Percentiles rank a stretch among this genome's conserved stretches.
These are phyloP conservation scores for Sanghuangporus sanghuang DNA, from an alignment of 1,284 basidiomycete species.

Conservation along the genomic window DNA sequence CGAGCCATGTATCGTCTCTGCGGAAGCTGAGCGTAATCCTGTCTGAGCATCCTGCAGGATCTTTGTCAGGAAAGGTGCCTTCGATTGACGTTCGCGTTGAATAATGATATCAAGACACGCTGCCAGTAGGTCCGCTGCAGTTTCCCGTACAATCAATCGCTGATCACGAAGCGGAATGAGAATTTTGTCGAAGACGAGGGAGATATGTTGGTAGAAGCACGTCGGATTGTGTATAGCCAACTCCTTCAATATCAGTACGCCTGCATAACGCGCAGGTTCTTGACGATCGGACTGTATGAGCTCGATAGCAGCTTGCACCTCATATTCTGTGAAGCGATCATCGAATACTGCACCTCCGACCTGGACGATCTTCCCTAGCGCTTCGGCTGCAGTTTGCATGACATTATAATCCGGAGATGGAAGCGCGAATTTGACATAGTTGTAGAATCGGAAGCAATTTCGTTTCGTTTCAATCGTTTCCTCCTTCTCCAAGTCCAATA, in stretches of 20 bases:
- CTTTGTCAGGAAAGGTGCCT: conserved; percentile 67
- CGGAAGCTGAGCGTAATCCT: conserved; percentile 76
- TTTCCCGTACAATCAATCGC: conserved; percentile 82
- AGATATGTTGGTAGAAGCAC: conserved; percentile 84
- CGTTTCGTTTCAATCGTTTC: conserved; percentile 72
- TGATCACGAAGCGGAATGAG: conserved; percentile 84
- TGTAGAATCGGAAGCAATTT: conserved; percentile 84
- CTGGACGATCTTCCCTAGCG: conserved; percentile 76
- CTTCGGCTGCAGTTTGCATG: conserved; percentile 86
- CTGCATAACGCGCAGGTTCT: conserved; percentile 76
- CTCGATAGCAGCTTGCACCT: conserved; percentile 78
- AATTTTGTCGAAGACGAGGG: conserved; percentile 86
- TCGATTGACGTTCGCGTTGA: conserved; percentile 60
- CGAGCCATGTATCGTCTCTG: conserved; percentile 91
- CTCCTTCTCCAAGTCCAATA: conserved; percentile 67
- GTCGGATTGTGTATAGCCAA: conserved; percentile 81
- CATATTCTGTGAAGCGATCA: conserved; percentile 83
- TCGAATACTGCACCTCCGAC: conserved; percentile 80
- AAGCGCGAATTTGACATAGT: conserved; percentile 84
- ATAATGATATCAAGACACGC: conserved; percentile 86
- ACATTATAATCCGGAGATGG: conserved; percentile 82
- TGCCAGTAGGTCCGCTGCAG: conserved; percentile 85
- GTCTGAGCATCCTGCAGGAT: conserved; percentile 87
- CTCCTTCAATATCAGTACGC: conserved; percentile 87
- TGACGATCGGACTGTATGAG: conserved; percentile 72